Conservation (phyloP, 164 flowering plant species). For the Chloranthus sessilifolius region DNA sequence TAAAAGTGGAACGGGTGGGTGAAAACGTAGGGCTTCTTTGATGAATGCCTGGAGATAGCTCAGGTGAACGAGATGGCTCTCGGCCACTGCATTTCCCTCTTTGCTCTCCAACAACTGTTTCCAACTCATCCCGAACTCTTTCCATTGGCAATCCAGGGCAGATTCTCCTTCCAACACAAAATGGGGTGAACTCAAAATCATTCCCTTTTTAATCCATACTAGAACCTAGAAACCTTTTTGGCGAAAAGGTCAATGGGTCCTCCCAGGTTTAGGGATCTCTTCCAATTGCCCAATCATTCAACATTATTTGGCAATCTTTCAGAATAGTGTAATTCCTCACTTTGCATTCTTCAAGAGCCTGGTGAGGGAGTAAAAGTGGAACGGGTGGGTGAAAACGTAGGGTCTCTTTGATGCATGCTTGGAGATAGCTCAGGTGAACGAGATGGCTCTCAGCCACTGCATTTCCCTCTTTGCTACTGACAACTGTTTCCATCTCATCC, state of each 20-base stretch:
- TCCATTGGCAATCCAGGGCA: constrained; percentile 14
- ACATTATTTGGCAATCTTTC: constrained; percentile 10
- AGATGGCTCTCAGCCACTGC: constrained; percentile 11
- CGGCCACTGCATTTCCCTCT: background rate
- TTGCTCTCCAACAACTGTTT: background rate
- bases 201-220: constrained; percentile 12
- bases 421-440: constrained; percentile 14
- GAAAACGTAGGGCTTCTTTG: constrained; percentile 16
- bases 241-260: constrained; percentile 10
- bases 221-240: constrained; percentile 9
- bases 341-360: constrained; percentile 3
- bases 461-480: too few species aligned
- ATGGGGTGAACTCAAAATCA: constrained; percentile 12
- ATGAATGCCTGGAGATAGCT: constrained; percentile 15
- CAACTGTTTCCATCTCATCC: background rate
- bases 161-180: constrained; percentile 11
- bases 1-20: constrained; percentile 6
- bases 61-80: constrained; percentile 7
- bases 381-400: constrained; percentile 18
- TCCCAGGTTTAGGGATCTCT: constrained; percentile 15
- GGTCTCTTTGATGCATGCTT: constrained; percentile 22
- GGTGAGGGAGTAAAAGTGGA: constrained; percentile 15
- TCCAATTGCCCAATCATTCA: constrained; percentile 16
- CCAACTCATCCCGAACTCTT: background rate
- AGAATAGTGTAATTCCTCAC: constrained; percentile 8